These are phyloP conservation scores for Castanopsis chinensis DNA, from an alignment of 306 rosid species.

Conservation along the genomic window DNA sequence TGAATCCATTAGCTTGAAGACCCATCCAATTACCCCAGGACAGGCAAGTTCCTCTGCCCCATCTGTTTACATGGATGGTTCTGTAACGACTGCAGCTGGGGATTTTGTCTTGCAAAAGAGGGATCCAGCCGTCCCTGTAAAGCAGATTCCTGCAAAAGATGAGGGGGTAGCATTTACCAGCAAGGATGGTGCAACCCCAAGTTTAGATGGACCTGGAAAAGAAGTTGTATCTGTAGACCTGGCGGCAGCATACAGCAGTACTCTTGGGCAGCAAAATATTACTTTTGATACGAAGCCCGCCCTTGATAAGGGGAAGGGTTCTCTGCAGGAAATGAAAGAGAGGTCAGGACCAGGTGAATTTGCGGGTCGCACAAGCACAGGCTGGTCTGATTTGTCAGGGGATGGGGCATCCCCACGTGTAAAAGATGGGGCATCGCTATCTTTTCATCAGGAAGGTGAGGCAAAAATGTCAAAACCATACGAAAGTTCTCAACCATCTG, in stretches of 20 bases:
- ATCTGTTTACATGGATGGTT: constrained; percentile 41
- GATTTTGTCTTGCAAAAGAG: constrained; percentile 63
- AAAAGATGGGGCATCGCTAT: constrained; percentile 35
- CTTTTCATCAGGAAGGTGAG: constrained; percentile 38
- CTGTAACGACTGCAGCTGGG: constrained; percentile 42
- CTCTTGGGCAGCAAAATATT: constrained; percentile 27
- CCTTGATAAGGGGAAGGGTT: constrained; percentile 41
- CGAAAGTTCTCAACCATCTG: constrained; percentile 33
- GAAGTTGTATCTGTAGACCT: constrained; percentile 26
- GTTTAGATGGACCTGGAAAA: constrained; percentile 32
- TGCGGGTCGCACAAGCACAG: constrained; percentile 22
- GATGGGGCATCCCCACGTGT: constrained; percentile 27
- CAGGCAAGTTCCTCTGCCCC: constrained; percentile 41
- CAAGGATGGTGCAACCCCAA: constrained; percentile 32
- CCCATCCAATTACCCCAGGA: constrained; percentile 17
- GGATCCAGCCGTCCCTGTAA: constrained; percentile 30
- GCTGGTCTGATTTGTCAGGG: constrained; percentile 30
- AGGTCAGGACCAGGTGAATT: constrained; percentile 23
- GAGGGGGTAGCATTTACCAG: constrained; percentile 33
- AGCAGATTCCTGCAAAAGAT: constrained; percentile 32
- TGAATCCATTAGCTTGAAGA: constrained; percentile 38
- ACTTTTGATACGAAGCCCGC: constrained; percentile 37
- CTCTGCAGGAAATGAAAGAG: constrained; percentile 25
- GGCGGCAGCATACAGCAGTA: constrained; percentile 34
- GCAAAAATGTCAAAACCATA: constrained; percentile 22